Conservation (phyloP, 192 early-diverging fungal species). For the Coemansia sp. region DNA sequence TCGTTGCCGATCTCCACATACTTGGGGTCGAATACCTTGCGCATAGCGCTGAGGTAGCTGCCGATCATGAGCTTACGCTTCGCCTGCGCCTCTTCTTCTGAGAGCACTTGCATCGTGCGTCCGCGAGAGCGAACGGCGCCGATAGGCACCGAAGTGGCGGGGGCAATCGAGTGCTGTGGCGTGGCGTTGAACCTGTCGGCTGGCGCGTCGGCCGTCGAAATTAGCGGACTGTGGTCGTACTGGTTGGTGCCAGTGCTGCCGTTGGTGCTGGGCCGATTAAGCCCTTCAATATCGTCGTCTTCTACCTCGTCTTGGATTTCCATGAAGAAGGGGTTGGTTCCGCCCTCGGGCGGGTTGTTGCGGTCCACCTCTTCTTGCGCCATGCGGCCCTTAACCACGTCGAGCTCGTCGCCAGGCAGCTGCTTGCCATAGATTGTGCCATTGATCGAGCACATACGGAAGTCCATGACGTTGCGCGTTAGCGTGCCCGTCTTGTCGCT, state of each 20-base stretch:
- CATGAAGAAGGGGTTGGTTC: conserved; percentile 39
- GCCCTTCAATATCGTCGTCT: conserved; percentile 13
- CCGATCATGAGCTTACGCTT: conserved; percentile 53
- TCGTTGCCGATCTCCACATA: conserved; percentile 62
- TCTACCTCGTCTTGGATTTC: conserved; percentile 42
- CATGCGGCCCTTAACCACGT: conserved; percentile 29
- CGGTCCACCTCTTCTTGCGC: conserved; percentile 54
- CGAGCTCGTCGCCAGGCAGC: conserved; percentile 27
- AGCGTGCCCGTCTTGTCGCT: conserved; percentile 97
- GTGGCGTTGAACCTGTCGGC: conserved; percentile 2
- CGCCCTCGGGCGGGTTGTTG: conserved; percentile 51
- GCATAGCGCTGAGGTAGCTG: conserved; percentile 59
- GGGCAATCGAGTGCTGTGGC: background rate
- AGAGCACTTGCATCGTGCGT: conserved; percentile 28
- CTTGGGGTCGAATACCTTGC: conserved; percentile 63
- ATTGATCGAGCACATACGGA: conserved; percentile 84
- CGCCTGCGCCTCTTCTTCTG: conserved; percentile 33
- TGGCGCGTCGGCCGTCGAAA: conserved; percentile 32
- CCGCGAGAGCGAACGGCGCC: conserved; percentile 24
- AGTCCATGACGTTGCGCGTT: conserved; percentile 96
- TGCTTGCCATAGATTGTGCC: conserved; percentile 78
- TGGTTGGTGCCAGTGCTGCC: conserved; percentile 36
- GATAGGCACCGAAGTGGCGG: conserved; percentile 16
- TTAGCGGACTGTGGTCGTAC: conserved; percentile 49
- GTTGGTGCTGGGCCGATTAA: conserved; percentile 24